Evolutionary conservation across 129 eudicot species (phyloP).

Genomic region (Cynara cardunculus): DNA sequence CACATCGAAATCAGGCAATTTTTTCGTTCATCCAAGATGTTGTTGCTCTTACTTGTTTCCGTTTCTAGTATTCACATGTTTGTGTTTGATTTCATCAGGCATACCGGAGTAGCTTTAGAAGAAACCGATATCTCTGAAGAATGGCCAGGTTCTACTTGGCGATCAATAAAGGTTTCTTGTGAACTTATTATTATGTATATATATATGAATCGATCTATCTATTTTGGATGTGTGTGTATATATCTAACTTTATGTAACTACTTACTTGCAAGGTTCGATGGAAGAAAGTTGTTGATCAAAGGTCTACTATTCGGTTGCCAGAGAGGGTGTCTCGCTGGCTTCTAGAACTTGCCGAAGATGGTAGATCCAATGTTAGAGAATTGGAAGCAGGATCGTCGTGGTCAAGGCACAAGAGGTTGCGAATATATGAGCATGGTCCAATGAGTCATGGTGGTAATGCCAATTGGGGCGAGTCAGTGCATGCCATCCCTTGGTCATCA

Average conservation of each 20-base stretch:
- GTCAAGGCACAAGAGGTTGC: background rate
- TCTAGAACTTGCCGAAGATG: slow-evolving; percentile 39
- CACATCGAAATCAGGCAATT: slow-evolving; percentile 58
- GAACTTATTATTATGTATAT: background rate
- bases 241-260: background rate
- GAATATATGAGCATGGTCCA: background rate
- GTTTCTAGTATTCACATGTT: background rate
- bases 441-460: background rate
- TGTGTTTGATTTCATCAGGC: background rate
- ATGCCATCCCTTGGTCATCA: background rate
- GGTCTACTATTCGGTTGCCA: slow-evolving; percentile 39
- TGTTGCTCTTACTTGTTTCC: background rate
- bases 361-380: background rate
- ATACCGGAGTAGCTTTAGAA: background rate
- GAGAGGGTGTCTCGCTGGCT: slow-evolving; percentile 70
- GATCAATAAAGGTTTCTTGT: slow-evolving; percentile 50
- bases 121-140: slow-evolving; percentile 32
- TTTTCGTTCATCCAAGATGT: background rate
- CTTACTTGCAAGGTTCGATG: slow-evolving; percentile 47
- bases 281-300: slow-evolving; percentile 42
- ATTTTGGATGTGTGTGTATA: too few relatives aligned
- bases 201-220: too few relatives aligned
- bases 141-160: slow-evolving; percentile 62
- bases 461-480: background rate
- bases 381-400: background rate